Evolutionary conservation across 306 rosid species (phyloP).

Genomic region (Cicer arietinum): DNA sequence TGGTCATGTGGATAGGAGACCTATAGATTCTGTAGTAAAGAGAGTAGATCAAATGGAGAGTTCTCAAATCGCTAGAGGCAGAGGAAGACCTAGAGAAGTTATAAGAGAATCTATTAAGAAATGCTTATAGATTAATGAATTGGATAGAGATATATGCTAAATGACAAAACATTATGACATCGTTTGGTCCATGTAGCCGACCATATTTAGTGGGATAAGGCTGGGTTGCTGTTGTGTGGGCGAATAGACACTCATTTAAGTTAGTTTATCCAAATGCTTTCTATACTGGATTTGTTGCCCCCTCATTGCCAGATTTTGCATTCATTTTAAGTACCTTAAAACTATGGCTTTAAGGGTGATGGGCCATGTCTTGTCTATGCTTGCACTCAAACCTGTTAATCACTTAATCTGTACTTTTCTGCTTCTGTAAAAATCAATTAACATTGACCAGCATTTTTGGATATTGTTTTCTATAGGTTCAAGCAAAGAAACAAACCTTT

Average conservation of each 20-base stretch:
- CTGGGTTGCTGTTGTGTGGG: too few relatives aligned
- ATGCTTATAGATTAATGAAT: too few relatives aligned
- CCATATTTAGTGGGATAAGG: too few relatives aligned
- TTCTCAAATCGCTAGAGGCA: too few relatives aligned
- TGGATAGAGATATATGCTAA: too few relatives aligned
- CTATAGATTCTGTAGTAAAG: too few relatives aligned
- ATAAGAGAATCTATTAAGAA: too few relatives aligned
- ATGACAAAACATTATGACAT: too few relatives aligned
- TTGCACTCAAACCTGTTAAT: neutral
- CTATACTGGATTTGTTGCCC: neutral
- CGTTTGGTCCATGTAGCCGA: too few relatives aligned
- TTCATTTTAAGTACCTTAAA: neutral
- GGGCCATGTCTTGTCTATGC: neutral
- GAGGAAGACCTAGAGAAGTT: too few relatives aligned
- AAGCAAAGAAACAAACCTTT: conserved; percentile 83
- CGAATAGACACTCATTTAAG: neutral
- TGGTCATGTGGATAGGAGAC: too few relatives aligned
- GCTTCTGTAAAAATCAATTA: conserved; percentile 11
- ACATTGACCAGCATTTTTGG: conserved; percentile 21
- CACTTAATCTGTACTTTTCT: neutral
- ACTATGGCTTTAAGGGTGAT: conserved; percentile 1
- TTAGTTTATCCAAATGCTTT: neutral
- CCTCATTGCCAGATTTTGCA: neutral
- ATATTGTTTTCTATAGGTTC: conserved; percentile 58
- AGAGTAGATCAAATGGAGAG: too few relatives aligned